A percentile compares a stretch with the other conserved stretches of the same genome.
These are phyloP conservation scores for Cystofilobasidium ferigula DNA, from an alignment of 768 basidiomycete species.

Conservation along the genomic window DNA sequence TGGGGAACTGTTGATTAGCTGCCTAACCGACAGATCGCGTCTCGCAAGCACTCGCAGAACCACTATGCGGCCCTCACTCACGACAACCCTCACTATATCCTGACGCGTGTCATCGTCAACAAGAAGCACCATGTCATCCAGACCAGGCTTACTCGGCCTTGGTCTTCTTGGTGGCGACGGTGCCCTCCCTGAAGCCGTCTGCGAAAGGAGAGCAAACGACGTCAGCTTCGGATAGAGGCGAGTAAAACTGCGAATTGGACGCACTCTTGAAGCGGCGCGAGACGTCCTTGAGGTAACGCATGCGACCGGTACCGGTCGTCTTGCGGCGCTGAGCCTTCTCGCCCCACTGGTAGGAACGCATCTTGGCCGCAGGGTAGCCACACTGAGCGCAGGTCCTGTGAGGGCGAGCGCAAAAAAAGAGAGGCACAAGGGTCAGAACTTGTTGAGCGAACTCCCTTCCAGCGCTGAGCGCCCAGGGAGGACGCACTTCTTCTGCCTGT, in stretches of 20 bases:
- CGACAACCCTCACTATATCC: no score
- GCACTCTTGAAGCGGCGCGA: constrained; percentile 97
- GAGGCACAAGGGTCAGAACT: neutral
- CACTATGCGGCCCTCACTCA: no score
- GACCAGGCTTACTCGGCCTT: constrained; percentile 40
- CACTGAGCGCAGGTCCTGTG: constrained; percentile 78
- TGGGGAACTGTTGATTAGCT: no score
- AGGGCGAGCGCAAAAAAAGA: constrained; percentile 8
- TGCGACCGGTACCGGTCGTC: constrained; percentile 87
- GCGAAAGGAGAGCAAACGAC: neutral
- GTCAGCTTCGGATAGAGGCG: constrained; percentile 5
- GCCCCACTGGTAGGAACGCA: constrained; percentile 96
- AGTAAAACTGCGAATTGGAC: constrained; percentile 54
- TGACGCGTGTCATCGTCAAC: no score
- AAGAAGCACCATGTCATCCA: no score
- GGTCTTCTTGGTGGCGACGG: constrained; percentile 72
- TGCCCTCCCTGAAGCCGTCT: constrained; percentile 60
- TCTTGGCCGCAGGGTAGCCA: constrained; percentile 89
- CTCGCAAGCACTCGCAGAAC: no score
- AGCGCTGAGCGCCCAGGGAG: constrained; percentile 19
- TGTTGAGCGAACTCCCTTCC: neutral
- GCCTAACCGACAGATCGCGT: no score
- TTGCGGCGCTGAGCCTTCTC: constrained; percentile 99
- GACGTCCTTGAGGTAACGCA: constrained; percentile 84
- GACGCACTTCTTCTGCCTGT: constrained; percentile 96